Evolutionary conservation across 1,139 yeast genomes (phyloP), one percentile per base, ranked within the genome.

Genomic region (Suhomyces coccinellae): DNA sequence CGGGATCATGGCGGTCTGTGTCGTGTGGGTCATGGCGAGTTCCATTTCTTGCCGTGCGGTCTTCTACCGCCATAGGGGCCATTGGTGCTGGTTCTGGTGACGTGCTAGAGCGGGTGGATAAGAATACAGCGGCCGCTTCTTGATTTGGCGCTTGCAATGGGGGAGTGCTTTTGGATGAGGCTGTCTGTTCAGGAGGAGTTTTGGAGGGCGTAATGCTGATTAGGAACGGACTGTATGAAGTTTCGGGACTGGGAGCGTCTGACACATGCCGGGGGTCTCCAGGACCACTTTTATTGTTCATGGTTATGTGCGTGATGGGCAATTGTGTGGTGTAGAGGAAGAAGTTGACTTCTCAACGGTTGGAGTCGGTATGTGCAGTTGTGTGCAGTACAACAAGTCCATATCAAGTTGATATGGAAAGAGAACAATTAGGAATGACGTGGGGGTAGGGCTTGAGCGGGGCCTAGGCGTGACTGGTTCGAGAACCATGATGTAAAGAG

Each of bases 281-380:
- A 12, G 29, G 12, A 3, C 29, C n/a, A 26, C n/a, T 26, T 6
- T 8, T 26, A 11, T 12, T 26, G 29, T 10, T 26, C 29, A 26
- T 26, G 29, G 29, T 12, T 11, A 26, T 26, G 29, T 12, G n/a
- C 29, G 27, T 26, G 29, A 34, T 34, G 11, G 20, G 9, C 13
- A 17, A 11, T n/a, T 28, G 17, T 4, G 26, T 13, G 24, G 24
- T 20, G 20, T 17, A 17, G 20, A 17, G 20, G 14, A n/a, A 7
- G 12, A 15, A 27, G 36, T 34, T 34, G 36, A 34, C 29, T 34
- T 24, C 29, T 34, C 36, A 34, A 34, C 36, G 30, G 36, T 17
- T 17, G 20, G 24, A 20, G 24, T 20, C 8, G 24, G 24, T 20
- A 20, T 9, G 24, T 20, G 24, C 2, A 9, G 8, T 2, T 20